Percentiles rank a stretch among this genome's conserved stretches.
These are phyloP conservation scores for Cercospora brassicicola DNA, from an alignment of 2,329 filamentous ascomycete species.

Conservation along the genomic window DNA sequence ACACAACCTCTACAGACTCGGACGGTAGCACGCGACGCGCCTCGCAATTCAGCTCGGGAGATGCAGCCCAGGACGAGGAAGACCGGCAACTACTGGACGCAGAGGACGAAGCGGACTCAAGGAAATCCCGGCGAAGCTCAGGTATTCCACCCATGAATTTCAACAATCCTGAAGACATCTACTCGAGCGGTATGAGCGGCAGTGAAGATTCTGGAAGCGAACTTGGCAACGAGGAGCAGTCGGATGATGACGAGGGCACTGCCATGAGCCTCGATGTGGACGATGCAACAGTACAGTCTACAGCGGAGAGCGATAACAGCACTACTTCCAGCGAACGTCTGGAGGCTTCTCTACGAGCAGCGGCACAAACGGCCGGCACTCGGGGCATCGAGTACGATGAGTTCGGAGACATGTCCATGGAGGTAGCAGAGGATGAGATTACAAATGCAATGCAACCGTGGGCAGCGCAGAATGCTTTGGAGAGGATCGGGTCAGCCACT, in stretches of 20 bases:
- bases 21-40: slow-evolving; percentile 73
- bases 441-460: slow-evolving; percentile 74
- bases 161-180: slow-evolving; percentile 63
- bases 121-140: slow-evolving; percentile 62
- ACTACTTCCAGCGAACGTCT: slow-evolving; percentile 71
- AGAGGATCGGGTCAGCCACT: slow-evolving; percentile 28
- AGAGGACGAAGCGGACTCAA: slow-evolving; percentile 67
- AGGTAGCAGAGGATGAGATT: slow-evolving; percentile 63
- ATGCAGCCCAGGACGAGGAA: slow-evolving; percentile 59
- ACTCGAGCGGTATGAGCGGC: slow-evolving; percentile 74
- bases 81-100: slow-evolving; percentile 47
- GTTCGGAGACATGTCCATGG: slow-evolving; percentile 55
- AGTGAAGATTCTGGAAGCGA: slow-evolving; percentile 46
- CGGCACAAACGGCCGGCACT: slow-evolving; percentile 72
- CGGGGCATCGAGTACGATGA: slow-evolving; percentile 64
- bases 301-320: slow-evolving; percentile 44
- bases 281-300: slow-evolving; percentile 49
- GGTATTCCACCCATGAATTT: slow-evolving; percentile 65
- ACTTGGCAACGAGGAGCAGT: slow-evolving; percentile 54
- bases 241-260: slow-evolving; percentile 68
- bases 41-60: slow-evolving; percentile 57
- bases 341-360: slow-evolving; percentile 75
- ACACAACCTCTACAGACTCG: slow-evolving; percentile 69
- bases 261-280: slow-evolving; percentile 73
- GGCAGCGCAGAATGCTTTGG: slow-evolving; percentile 56